A percentile compares a stretch with the other conserved stretches of the same genome.
These are phyloP conservation scores for Xanthoconium separans DNA, from an alignment of 1,284 basidiomycete species.

Conservation along the genomic window DNA sequence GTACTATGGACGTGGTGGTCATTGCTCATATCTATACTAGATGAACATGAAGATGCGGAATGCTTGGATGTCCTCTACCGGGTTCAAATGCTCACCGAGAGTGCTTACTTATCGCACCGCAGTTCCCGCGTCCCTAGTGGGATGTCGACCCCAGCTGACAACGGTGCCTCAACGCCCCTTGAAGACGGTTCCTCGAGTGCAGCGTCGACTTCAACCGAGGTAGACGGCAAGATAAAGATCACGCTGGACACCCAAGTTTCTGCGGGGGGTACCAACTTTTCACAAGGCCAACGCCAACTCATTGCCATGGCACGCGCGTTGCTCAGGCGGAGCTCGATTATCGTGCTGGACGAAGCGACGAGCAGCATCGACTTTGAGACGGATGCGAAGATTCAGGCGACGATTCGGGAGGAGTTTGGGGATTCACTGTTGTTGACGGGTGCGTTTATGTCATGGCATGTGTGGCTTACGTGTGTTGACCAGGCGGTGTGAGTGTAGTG, in stretches of 20 bases:
- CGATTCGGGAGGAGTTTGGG: conserved; percentile 65
- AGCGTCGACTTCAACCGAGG: conserved; percentile 29
- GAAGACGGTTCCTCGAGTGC: conserved; percentile 5
- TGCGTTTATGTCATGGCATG: conserved; percentile 18
- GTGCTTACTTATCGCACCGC: conserved; percentile 43
- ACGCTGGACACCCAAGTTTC: conserved; percentile 60
- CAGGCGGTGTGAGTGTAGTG: conserved; percentile 27
- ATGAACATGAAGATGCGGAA: conserved; percentile 79
- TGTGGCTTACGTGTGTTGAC: neutral
- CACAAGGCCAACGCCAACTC: conserved; percentile 71
- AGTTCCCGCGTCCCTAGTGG: conserved; percentile 28
- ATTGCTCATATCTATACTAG: conserved; percentile 31
- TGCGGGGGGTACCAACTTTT: conserved; percentile 68
- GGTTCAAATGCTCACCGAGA: conserved; percentile 56
- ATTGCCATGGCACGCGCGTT: conserved; percentile 67
- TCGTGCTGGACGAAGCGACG: conserved; percentile 74
- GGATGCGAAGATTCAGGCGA: conserved; percentile 61
- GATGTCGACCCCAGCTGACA: conserved; percentile 18
- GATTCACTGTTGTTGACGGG: conserved; percentile 48
- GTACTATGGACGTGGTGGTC: no score
- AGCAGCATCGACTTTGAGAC: conserved; percentile 62
- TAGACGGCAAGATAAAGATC: conserved; percentile 41
- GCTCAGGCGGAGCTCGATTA: conserved; percentile 58
- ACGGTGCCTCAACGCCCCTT: conserved; percentile 8
- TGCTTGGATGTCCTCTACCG: conserved; percentile 53